Evolutionary conservation across 306 rosid genomes (phyloP), one percentile per base, ranked within the genome.

Genomic region (Medicago lupulina): DNA sequence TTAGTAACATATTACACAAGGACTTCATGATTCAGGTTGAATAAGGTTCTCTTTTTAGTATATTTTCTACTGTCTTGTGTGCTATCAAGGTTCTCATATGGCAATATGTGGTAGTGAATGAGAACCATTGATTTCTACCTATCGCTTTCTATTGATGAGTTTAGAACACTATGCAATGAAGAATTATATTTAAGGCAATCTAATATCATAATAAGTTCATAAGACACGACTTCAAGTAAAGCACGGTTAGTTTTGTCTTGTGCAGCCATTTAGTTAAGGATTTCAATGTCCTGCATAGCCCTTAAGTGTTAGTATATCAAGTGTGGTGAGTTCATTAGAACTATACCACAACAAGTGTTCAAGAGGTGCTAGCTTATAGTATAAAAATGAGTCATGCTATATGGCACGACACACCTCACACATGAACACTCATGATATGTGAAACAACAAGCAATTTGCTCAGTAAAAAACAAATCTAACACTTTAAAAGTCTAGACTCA

Each of bases 11-110:
- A 77, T 79, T 96, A 71, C 75, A 86, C 88, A 96, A 92, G 87
- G 94, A 90, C 80, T 96, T 96, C 91, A 96, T 96, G 99, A 82
- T 96, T 86, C 99, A 96, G 99, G 99, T 96, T 83, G 60, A 70
- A 39, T 71, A 68, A 66, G 80, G 79, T 68, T 71, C 44, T 71
- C 34, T 79, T 8, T 46, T 70, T 71, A 10, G 14, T 66, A 54
- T 62, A 28, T 46, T 40, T 59, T 57, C 10, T 16, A 40, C 43
- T 65, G 38, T 63, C 73, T 0, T 49, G 74, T 39, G 14, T 61
- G 67, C 31, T 61, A 28, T 8, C 69, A 70, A 57, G 79, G 63
- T 41, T 67, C 50, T 80, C 43, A 54, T 58, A 21, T 40, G 40
- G 31, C 44, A 58, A 67, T 67, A 61, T 23, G 8, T 21, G 53